phyloP scores from a whole-genome alignment of 306 rosid genomes.

The Crotalaria pallida region DNA sequence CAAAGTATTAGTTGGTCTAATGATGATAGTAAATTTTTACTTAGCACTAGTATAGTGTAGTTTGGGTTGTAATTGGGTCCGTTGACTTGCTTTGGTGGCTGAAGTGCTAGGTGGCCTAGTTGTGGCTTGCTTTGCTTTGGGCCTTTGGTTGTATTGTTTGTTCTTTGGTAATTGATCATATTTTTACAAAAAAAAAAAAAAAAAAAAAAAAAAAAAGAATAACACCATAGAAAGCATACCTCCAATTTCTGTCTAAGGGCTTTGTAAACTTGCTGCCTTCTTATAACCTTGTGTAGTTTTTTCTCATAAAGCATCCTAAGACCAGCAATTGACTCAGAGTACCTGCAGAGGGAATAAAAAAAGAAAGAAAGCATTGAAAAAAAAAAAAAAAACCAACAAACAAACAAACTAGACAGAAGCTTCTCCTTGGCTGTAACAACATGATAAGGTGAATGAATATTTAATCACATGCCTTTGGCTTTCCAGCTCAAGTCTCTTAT shows the following conservation, averaged over 20 bases:
- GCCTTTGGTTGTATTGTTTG: no score
- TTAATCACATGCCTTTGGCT: slow-evolving; percentile 45
- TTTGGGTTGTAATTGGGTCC: no score
- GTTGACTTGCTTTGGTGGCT: no score
- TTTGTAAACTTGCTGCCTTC: slow-evolving; percentile 56
- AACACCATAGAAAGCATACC: slow-evolving; percentile 24
- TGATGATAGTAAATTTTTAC: no score
- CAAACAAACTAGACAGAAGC: background rate
- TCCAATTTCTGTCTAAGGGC: slow-evolving; percentile 47
- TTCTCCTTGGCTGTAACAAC: slow-evolving; percentile 11
- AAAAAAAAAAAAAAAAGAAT: no score
- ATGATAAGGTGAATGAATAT: background rate
- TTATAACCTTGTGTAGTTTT: slow-evolving; percentile 56
- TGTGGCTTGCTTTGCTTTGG: no score
- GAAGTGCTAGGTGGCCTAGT: no score
- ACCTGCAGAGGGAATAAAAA: slow-evolving; percentile 34
- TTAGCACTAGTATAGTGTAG: no score
- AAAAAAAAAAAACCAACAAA: no score
- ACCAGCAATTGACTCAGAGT: slow-evolving; percentile 73
- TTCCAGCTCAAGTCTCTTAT: slow-evolving; percentile 57
- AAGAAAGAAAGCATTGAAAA: background rate
- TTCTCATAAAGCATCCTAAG: slow-evolving; percentile 56
- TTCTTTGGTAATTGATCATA: no score
- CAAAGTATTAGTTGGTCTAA: no score
- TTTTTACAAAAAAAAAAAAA: no score